Base-by-base conservation (phyloP, 805 yeast species). In the Lachancea cidri region DNA sequence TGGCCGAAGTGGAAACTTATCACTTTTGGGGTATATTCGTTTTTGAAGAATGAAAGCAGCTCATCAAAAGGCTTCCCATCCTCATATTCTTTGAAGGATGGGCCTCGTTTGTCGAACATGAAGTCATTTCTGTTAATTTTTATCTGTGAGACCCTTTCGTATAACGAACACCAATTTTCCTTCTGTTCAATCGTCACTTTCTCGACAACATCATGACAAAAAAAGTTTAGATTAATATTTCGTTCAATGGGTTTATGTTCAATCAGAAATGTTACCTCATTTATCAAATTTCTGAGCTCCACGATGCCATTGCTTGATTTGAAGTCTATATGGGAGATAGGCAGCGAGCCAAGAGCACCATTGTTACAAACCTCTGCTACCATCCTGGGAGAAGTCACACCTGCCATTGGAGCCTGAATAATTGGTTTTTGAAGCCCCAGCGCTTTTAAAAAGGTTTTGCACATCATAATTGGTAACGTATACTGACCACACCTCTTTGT, bases 371-470 rank as follows among this genome's bases (percentile, higher is more conserved):
- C 68, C 1, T 62, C 63, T 1, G 71, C 65, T 1, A 79, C 79
- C 42, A 76, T 49, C 22, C 58, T 54, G 1, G 67, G 59, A 1
- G 76, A 73, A 11, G 73, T 62, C 2, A 74, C 67, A 1, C 81
- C 81, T 1, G 82, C 81, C 82, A 77, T 77, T 16, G 83, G 82
- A 0, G 82, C 68, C 50, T 75, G 81, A 27, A 77, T 58, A 3
- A 77, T 58, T 3, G 77, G 79, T 40, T 53, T 54, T 33, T 50
- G 60, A n/a, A 68, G 43, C 3, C 64, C 68, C 17, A 70, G 48
- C 4, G 38, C 15, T 15, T 34, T 34, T 27, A 34, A 7, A 19
- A 34, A 34, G 27, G 7, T 7, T 22, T 11, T 7, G 27, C 11
- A 22, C 27, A 11, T 7, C 27, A 22, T 22, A 22, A 7, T 22